Evolutionary conservation across 129 eudicot species (phyloP).

Genomic region (Flaveria brownii): DNA sequence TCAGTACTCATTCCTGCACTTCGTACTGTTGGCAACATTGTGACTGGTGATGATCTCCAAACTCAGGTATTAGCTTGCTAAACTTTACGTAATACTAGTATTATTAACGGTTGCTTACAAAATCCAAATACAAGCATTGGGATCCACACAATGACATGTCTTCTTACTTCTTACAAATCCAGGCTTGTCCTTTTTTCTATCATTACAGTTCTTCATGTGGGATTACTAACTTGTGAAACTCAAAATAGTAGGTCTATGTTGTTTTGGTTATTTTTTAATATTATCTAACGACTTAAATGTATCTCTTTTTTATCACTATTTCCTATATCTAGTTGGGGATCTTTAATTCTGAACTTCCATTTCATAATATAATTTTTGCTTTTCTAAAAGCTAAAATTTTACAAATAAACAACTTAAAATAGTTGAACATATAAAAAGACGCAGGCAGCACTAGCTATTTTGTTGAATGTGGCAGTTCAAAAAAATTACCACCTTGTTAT

Average conservation of each 20-base stretch:
- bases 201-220: not conserved
- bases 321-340: constrained; percentile 4
- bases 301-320: not conserved
- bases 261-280: not conserved
- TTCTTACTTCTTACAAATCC: constrained; percentile 10
- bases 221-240: not conserved
- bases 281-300: not conserved
- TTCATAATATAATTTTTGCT: not conserved
- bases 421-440: not conserved
- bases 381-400: not conserved
- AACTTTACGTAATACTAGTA: not conserved
- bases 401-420: not conserved
- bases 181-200: not conserved
- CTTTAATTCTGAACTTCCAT: not conserved
- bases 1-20: constrained; percentile 87
- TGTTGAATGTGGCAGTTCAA: no score
- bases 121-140: not conserved
- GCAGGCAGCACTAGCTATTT: no score
- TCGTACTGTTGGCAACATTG: constrained; percentile 95
- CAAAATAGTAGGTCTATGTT: not conserved
- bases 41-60: constrained; percentile 85
- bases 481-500: no score
- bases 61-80: constrained; percentile 65
- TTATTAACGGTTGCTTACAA: constrained; percentile 4
- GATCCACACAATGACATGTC: not conserved